Percentiles rank a stretch among this genome's conserved stretches.
These are phyloP conservation scores for Candida multigemmis DNA, from an alignment of 805 yeast species.

Conservation along the genomic window DNA sequence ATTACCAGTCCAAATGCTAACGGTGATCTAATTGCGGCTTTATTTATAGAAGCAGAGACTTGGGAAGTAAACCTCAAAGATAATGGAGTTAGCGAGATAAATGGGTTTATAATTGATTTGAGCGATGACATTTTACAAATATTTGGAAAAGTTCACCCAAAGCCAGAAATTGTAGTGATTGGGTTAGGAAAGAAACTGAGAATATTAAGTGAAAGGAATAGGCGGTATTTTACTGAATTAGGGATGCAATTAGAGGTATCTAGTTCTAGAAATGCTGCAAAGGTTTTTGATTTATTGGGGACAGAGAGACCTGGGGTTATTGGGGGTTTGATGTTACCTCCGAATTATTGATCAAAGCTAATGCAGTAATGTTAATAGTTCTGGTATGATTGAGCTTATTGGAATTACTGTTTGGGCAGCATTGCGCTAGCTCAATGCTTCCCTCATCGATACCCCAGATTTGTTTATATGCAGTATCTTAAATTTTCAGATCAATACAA, in stretches of 20 bases:
- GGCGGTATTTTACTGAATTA: conserved; percentile 37
- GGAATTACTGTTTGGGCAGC: no score
- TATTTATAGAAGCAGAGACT: conserved; percentile 49
- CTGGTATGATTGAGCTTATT: no score
- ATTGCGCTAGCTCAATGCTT: no score
- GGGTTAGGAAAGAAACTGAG: conserved; percentile 65
- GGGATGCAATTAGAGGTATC: conserved; percentile 70
- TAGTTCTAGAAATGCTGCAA: conserved; percentile 56
- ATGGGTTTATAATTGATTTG: conserved; percentile 48
- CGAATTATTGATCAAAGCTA: no score
- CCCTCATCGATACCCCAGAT: no score
- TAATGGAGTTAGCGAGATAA: conserved; percentile 35
- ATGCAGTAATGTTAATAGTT: no score
- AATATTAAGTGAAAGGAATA: conserved; percentile 49
- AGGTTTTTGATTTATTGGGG: conserved; percentile 64
- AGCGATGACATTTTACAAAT: conserved; percentile 35
- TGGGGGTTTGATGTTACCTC: conserved; percentile 68
- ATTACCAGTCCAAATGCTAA: conserved; percentile 32
- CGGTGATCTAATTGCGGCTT: conserved; percentile 34
- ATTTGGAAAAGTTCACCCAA: conserved; percentile 54
- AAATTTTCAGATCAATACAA: no score
- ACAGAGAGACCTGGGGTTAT: conserved; percentile 71
- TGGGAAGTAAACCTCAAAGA: conserved; percentile 40
- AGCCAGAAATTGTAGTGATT: conserved; percentile 65
- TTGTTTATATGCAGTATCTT: no score